Conservation (phyloP, 768 basidiomycete species). For the Fistulinella prunicolor region DNA sequence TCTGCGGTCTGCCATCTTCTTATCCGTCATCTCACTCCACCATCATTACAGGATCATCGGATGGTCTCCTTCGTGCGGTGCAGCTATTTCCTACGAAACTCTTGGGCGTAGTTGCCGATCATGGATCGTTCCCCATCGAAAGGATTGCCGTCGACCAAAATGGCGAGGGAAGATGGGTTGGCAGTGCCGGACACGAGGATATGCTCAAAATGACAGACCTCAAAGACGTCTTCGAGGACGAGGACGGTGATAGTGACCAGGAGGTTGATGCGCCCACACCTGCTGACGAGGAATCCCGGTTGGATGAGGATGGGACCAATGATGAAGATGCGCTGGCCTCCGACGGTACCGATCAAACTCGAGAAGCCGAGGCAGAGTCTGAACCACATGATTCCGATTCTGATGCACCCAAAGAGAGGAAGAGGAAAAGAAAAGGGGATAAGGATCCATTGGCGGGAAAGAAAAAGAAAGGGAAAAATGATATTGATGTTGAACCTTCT, state of each 20-base stretch:
- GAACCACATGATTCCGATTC: constrained; percentile 27
- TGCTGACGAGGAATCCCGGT: constrained; percentile 21
- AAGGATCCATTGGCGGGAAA: constrained; percentile 47
- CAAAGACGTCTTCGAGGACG: constrained; percentile 61
- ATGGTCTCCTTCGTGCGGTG: constrained; percentile 85
- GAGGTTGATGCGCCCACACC: constrained; percentile 19
- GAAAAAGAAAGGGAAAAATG: constrained; percentile 60
- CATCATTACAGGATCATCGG: constrained; percentile 87
- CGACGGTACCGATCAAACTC: not conserved
- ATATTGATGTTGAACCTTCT: constrained; percentile 51
- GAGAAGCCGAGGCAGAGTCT: constrained; percentile 20
- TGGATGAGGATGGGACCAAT: constrained; percentile 2
- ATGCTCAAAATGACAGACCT: constrained; percentile 82
- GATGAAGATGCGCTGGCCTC: constrained; percentile 12
- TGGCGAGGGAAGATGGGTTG: constrained; percentile 78
- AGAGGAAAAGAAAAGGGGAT: constrained; percentile 56
- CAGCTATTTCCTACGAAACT: constrained; percentile 87
- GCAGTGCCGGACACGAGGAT: constrained; percentile 90
- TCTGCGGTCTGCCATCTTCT: constrained; percentile 69
- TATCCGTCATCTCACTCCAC: constrained; percentile 63
- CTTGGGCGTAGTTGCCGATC: constrained; percentile 86
- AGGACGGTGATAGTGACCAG: constrained; percentile 27
- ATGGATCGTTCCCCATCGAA: constrained; percentile 91
- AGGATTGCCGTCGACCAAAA: constrained; percentile 65
- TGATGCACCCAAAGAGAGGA: constrained; percentile 38